Base-by-base conservation (phyloP, 768 basidiomycete genomes). In the Dentipellis sp. region DNA sequence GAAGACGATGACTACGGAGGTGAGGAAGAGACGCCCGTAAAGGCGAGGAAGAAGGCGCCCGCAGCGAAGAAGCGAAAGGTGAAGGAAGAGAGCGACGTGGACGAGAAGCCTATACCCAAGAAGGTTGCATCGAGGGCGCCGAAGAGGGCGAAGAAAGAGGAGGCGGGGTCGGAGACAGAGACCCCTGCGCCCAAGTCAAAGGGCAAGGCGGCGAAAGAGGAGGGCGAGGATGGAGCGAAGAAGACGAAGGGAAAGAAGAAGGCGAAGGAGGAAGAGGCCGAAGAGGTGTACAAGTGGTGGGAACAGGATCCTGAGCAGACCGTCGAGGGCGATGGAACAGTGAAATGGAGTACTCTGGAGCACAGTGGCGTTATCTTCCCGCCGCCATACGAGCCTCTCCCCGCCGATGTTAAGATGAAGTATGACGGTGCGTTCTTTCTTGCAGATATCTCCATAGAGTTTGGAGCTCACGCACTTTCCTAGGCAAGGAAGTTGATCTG, bases 321-420 rank as follows among this genome's bases (percentile, higher is more conserved):
- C 60, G 77, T 75, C 34, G 80, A 88, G 56, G 83, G 81, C 53
- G 91, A 93, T 65, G 89, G 82, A 10, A 76, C 82, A 39, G 74
- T 82, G 56, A 97, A 97, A 70, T 99, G 97, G 97, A 80, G 81
- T 59, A 97, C 92, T n/a, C 79, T 99, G 52, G 87, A 92, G 65
- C 97, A 99, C 71, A 83, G 80, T 62, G 97, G 94, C 51, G 94
- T 99, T 39, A 79, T 94, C 60, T 99, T 99, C 72, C 97, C 97
- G 59, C 92, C 92, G 50, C 86, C 94, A 2, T 99, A 99, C 68
- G 85, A 91, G 64, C 79, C 88, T 8, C 74, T 97, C 54, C 93
- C 97, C 1, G 70, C 75, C 8, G 65, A 82, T 65, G 82, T 97
- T 68, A 95, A 90, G 77, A 91, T 99, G 92, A 86, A 84, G 66